Evolutionary conservation across 495 filamentous ascomycete species (phyloP), one percentile per base, ranked within the genome.

Genomic region (Penicillium parvum): DNA sequence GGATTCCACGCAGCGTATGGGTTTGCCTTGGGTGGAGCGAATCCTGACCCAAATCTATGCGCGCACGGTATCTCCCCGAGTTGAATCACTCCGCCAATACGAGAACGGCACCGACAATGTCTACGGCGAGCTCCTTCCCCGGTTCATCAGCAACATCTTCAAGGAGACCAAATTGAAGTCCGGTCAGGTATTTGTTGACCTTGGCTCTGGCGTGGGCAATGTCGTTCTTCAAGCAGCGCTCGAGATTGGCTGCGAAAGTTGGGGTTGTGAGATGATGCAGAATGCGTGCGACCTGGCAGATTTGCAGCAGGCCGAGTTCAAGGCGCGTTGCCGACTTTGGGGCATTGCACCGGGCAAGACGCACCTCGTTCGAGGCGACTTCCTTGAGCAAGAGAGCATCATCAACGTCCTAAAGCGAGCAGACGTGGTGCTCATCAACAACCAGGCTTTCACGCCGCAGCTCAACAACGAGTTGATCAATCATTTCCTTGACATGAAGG

Each of bases 401-500:
- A 68, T 82, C 34, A 74, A 77, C 25, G 77, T 84, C 18, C 68
- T 98, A 19, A 83, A 85, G 58, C 77, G 82, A 34, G 90, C 91
- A 2, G 92, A 98, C 61, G 88, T 96, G 18, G 77, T 98, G 16
- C 75, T 98, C 21, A 90, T 97, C 49, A 98, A 98, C 70, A 98
- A 97, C 64, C 87, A 97, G 65, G 92, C 86, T 15, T 98, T 98
- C 62, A 86, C 81, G 9, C 81, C 88, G 4, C 76, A 81, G 32
- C 76, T 96, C 41, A 98, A 97, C 65, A 84, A 86, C 56, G 77
- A 82, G 50, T 76, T 98, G 39, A 81, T 89, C 49, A 83, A 86
- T 49, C 85, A 95, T 69, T 98, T 98, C 59, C 65, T 98, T 46
- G 92, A 98, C 59, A 76, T 96, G 52, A 96, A 96, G 65, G 82